These are phyloP conservation scores for Mimosa bimucronata DNA, from an alignment of 306 rosid species.

Conservation along the genomic window DNA sequence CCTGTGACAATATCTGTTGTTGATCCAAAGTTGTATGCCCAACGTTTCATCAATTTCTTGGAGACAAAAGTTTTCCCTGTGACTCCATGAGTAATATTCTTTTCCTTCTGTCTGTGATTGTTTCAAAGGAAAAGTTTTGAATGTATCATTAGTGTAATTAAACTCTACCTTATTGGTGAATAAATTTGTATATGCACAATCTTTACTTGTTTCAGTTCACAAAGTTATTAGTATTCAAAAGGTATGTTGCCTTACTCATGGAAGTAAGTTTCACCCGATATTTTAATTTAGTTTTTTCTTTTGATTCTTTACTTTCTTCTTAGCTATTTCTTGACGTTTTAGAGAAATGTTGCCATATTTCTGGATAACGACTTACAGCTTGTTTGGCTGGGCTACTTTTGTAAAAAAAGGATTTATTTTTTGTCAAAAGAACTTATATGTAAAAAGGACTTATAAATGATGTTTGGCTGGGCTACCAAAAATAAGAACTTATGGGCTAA, in stretches of 20 bases:
- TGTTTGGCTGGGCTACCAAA: no score
- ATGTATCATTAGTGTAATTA: constrained; percentile 15
- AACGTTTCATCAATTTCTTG: constrained; percentile 83
- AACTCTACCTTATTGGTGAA: neutral
- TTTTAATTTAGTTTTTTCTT: neutral
- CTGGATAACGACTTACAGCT: no score
- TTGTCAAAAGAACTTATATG: no score
- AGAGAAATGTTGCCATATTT: no score
- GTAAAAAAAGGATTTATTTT: no score
- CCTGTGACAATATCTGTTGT: constrained; percentile 69
- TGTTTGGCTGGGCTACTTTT: no score
- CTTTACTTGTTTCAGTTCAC: neutral
- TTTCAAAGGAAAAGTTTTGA: constrained; percentile 31
- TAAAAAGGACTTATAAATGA: no score
- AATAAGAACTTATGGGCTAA: no score
- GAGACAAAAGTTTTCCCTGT: constrained; percentile 64
- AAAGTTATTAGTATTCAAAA: neutral
- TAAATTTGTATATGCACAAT: neutral
- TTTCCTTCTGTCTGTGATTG: constrained; percentile 32
- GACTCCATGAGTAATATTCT: constrained; percentile 40
- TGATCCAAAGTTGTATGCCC: constrained; percentile 73
- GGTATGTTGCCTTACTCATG: neutral
- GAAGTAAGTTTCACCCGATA: neutral
- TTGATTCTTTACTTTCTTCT: neutral
- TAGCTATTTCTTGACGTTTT: no score